These are phyloP conservation scores for Sarocladium kiliense DNA, from an alignment of 2,329 filamentous ascomycete genomes.

Conservation along the genomic window DNA sequence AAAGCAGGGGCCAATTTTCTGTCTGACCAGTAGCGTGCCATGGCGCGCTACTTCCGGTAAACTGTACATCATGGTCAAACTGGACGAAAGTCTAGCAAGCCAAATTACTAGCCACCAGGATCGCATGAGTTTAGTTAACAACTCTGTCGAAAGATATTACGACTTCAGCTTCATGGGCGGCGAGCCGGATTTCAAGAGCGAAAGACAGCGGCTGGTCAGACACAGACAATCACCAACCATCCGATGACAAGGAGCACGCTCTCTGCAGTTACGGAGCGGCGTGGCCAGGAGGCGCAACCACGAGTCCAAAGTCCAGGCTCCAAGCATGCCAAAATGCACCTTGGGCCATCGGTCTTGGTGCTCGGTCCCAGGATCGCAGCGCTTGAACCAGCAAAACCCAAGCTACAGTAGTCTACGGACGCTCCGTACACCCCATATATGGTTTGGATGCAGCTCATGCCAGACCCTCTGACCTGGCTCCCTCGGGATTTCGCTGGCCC, in stretches of 20 bases:
- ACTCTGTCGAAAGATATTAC: too few species aligned
- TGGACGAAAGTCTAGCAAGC: background rate
- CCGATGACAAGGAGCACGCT: too few species aligned
- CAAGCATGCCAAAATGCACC: too few species aligned
- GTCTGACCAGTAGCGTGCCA: background rate
- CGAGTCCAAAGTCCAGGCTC: too few species aligned
- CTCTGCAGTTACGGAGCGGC: too few species aligned
- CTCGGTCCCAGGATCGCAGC: background rate
- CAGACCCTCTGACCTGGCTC: background rate
- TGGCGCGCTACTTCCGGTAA: background rate
- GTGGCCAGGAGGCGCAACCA: too few species aligned
- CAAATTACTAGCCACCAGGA: background rate
- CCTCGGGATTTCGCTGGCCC: constrained; percentile 2
- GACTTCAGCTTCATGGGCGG: too few species aligned
- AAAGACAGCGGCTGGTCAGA: too few species aligned
- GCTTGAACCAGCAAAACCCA: background rate
- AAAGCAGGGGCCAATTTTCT: background rate
- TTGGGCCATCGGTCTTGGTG: background rate
- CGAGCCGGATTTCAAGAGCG: too few species aligned
- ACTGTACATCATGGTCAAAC: background rate
- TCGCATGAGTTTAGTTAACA: too few species aligned
- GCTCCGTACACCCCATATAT: background rate
- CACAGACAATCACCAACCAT: too few species aligned
- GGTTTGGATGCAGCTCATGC: background rate
- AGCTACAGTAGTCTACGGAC: background rate